Conservation (phyloP, 129 eudicot genomes). For the Flaveria linearis region DNA sequence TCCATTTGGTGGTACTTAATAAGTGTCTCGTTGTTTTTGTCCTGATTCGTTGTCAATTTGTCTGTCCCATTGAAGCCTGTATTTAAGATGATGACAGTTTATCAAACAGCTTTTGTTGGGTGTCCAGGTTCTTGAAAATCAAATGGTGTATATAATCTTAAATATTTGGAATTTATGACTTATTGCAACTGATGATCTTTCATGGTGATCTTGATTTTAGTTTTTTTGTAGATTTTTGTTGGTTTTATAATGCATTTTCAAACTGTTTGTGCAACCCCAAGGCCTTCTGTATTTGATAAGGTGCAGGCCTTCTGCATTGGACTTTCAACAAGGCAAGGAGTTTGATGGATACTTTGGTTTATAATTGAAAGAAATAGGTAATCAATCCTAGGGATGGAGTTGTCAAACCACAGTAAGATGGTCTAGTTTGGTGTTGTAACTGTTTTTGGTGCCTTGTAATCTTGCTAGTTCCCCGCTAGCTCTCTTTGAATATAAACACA, state of each 20-base stretch:
- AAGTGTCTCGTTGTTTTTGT: conserved; percentile 2
- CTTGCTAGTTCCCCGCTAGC: too few relatives aligned
- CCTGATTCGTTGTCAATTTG: conserved; percentile 21
- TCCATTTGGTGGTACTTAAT: neutral
- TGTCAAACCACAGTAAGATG: too few relatives aligned
- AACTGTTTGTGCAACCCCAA: neutral
- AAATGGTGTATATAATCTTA: conserved; percentile 26
- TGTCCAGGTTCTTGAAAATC: conserved; percentile 34
- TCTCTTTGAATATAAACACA: too few relatives aligned
- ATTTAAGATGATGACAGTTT: conserved; percentile 14
- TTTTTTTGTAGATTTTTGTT: neutral
- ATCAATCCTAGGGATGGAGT: too few relatives aligned
- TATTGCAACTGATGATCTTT: conserved; percentile 16
- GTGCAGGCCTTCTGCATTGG: too few relatives aligned
- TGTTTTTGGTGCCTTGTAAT: too few relatives aligned
- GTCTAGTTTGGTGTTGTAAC: too few relatives aligned
- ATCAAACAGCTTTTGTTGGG: conserved; percentile 24
- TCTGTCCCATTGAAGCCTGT: conserved; percentile 28
- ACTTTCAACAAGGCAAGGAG: too few relatives aligned
- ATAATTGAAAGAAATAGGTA: too few relatives aligned
- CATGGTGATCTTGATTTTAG: conserved; percentile 10
- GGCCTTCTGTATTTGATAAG: neutral
- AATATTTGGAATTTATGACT: conserved; percentile 18
- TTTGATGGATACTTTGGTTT: too few relatives aligned
- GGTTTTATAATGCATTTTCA: neutral